These are phyloP conservation scores for Pseudonitzschia delicatissima DNA, from an alignment of 108 stramenopile species.

Conservation along the genomic window DNA sequence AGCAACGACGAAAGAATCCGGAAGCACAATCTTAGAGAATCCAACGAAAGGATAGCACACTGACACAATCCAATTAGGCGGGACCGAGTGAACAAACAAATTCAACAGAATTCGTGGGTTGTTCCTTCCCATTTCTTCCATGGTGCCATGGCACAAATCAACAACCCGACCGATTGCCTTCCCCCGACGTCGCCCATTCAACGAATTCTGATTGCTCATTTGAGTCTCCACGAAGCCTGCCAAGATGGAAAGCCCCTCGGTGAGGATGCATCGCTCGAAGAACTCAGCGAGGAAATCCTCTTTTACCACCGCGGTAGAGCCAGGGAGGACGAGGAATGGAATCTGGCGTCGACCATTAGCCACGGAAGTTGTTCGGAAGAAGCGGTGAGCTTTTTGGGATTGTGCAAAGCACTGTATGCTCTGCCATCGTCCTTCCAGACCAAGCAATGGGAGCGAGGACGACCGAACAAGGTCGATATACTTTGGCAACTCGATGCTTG, in stretches of 20 bases:
- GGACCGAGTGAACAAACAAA: no score
- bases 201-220: conserved; percentile 37
- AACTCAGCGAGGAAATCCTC: conserved; percentile 64
- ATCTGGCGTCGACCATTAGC: background rate
- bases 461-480: conserved; percentile 42
- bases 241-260: conserved; percentile 35
- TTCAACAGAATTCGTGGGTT: no score
- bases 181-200: conserved; percentile 25
- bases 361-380: conserved; percentile 27
- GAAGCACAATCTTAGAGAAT: no score
- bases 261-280: conserved; percentile 65
- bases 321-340: background rate
- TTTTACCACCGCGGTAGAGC: conserved; percentile 43
- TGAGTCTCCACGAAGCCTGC: conserved; percentile 24
- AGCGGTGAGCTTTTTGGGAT: conserved; percentile 58
- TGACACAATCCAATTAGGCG: no score
- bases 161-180: background rate
- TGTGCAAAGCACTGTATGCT: conserved; percentile 57
- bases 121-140: background rate
- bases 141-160: conserved; percentile 6
- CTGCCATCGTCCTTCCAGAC: conserved; percentile 42
- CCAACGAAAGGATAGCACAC: no score
- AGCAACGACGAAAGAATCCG: no score
- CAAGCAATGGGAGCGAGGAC: conserved; percentile 12
- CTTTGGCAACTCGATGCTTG: conserved; percentile 52